phyloP scores from a whole-genome alignment of 805 yeast species.

The Isabelozyma gotoi region DNA sequence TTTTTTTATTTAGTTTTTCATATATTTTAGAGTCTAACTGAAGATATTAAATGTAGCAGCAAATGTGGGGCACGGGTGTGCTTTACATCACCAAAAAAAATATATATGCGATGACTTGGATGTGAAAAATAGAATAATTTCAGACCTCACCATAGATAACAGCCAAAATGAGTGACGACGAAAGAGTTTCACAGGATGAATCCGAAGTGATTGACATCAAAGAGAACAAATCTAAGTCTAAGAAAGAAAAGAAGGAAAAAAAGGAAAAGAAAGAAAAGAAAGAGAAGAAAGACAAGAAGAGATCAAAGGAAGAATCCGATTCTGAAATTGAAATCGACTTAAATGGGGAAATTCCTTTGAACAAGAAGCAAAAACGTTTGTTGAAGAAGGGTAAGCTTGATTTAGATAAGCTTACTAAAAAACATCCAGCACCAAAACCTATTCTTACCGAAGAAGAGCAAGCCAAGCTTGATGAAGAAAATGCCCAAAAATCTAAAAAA shows the following conservation, averaged over 20 bases:
- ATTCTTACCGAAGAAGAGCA: slow-evolving; percentile 27
- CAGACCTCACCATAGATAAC: not conserved
- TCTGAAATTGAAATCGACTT: slow-evolving; percentile 71
- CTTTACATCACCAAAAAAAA: not conserved
- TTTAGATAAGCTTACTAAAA: slow-evolving; percentile 50
- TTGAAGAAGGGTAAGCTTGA: slow-evolving; percentile 80
- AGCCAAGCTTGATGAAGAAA: slow-evolving; percentile 25
- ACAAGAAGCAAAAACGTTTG: slow-evolving; percentile 87
- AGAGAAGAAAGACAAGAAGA: slow-evolving; percentile 31
- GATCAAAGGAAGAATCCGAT: slow-evolving; percentile 7
- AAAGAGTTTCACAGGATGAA: slow-evolving; percentile 21
- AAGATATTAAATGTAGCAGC: not conserved
- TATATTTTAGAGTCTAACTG: too few species aligned
- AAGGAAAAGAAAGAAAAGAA: slow-evolving; percentile 26
- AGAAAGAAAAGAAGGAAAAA: slow-evolving; percentile 18
- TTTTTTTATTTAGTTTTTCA: not conserved
- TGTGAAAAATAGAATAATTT: not conserved
- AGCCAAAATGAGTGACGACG: slow-evolving; percentile 5
- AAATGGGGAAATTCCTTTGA: slow-evolving; percentile 72
- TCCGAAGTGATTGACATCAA: slow-evolving; percentile 18
- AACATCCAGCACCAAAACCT: slow-evolving; percentile 41
- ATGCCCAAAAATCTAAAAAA: slow-evolving; percentile 31
- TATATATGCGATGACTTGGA: not conserved
- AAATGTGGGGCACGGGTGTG: not conserved
- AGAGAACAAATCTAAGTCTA: slow-evolving; percentile 10